These are phyloP conservation scores for Fraxinus floribunda DNA, from an alignment of 305 asterid species.

Conservation along the genomic window DNA sequence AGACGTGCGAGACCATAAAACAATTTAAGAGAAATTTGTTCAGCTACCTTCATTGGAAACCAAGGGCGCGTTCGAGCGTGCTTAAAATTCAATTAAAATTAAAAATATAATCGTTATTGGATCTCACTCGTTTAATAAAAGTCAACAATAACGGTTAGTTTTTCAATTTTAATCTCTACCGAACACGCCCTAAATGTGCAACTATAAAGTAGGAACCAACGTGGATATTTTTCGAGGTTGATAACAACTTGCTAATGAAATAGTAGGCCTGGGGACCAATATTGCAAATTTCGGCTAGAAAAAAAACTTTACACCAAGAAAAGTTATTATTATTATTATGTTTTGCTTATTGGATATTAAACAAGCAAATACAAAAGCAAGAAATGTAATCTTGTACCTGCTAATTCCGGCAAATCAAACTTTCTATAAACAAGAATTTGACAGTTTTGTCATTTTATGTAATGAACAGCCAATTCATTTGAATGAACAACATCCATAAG, in stretches of 20 bases:
- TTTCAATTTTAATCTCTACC: too few relatives aligned
- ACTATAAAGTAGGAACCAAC: not conserved
- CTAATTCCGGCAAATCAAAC: slow-evolving; percentile 22
- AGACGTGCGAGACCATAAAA: not conserved
- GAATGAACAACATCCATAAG: not conserved
- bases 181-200: not conserved
- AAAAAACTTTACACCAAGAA: not conserved
- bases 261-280: not conserved
- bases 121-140: too few relatives aligned
- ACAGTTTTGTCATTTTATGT: slow-evolving; percentile 27
- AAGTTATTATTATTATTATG: not conserved
- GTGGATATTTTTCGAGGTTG: too few relatives aligned
- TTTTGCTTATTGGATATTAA: not conserved
- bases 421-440: slow-evolving; percentile 23
- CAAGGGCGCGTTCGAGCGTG: too few relatives aligned
- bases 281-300: not conserved
- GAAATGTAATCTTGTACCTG: slow-evolving; percentile 17
- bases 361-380: not conserved
- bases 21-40: not conserved
- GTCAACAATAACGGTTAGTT: too few relatives aligned
- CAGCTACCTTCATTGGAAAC: not conserved
- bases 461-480: not conserved
- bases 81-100: too few relatives aligned
- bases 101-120: too few relatives aligned
- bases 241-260: not conserved